phyloP scores from a whole-genome alignment of 768 basidiomycete species.

The Leccinum subtestaceum region DNA sequence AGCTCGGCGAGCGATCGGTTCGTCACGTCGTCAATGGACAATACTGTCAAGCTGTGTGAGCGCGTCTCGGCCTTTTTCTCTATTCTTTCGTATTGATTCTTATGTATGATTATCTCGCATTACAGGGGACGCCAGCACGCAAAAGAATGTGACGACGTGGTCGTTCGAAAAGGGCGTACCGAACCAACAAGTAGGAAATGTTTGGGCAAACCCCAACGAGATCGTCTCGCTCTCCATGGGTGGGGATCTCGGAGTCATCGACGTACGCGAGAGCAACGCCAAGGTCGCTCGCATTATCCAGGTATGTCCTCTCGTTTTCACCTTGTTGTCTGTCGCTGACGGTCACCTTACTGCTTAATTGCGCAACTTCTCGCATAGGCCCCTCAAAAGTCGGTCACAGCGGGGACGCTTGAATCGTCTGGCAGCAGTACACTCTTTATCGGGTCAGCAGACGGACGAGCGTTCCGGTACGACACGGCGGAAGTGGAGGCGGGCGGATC shows the following conservation, averaged over 20 bases:
- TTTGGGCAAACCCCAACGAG: slow-evolving; percentile 69
- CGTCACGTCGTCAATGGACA: slow-evolving; percentile 82
- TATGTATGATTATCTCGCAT: not conserved
- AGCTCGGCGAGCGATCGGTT: slow-evolving; percentile 68
- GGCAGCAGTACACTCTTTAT: slow-evolving; percentile 63
- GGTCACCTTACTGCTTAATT: not conserved
- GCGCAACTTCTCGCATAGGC: slow-evolving; percentile 43
- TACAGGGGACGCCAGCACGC: slow-evolving; percentile 77
- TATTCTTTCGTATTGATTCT: not conserved
- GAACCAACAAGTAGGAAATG: slow-evolving; percentile 85
- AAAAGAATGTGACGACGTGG: slow-evolving; percentile 67
- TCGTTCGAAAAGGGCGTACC: slow-evolving; percentile 68
- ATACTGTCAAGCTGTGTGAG: slow-evolving; percentile 82
- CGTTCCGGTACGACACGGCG: slow-evolving; percentile 56
- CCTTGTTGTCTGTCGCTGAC: not conserved
- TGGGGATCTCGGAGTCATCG: slow-evolving; percentile 80
- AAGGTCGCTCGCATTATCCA: slow-evolving; percentile 60
- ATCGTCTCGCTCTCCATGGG: slow-evolving; percentile 83
- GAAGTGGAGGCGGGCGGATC: slow-evolving; percentile 10
- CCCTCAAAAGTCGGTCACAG: slow-evolving; percentile 78
- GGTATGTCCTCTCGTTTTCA: slow-evolving; percentile 38
- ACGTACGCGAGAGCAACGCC: slow-evolving; percentile 57
- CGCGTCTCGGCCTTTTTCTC: too few relatives aligned
- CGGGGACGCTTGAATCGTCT: slow-evolving; percentile 43
- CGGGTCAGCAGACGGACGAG: slow-evolving; percentile 78